These are phyloP conservation scores for Rhynchosporium agropyri DNA, from an alignment of 2,329 filamentous ascomycete genomes.

Conservation along the genomic window DNA sequence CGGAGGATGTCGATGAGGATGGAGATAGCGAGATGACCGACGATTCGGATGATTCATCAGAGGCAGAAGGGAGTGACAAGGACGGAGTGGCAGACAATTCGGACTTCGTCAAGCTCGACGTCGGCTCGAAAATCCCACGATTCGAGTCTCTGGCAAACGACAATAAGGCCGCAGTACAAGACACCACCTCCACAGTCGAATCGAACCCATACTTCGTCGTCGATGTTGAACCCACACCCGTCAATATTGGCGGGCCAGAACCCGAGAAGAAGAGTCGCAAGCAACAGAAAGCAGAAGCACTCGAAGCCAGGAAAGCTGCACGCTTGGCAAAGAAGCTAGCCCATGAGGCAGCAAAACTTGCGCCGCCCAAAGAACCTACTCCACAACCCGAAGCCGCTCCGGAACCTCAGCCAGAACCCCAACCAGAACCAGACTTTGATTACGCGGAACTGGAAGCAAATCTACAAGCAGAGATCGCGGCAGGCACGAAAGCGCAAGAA, in stretches of 20 bases:
- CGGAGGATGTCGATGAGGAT: conserved; percentile 21
- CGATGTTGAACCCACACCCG: conserved; percentile 36
- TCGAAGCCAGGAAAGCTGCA: conserved; percentile 19
- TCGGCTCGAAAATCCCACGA: conserved; percentile 18
- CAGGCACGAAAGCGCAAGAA: conserved; percentile 26
- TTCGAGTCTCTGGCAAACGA: background rate
- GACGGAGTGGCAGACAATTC: conserved; percentile 14
- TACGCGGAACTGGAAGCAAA: conserved; percentile 32
- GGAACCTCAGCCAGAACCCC: no score
- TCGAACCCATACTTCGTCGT: conserved; percentile 36
- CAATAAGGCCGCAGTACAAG: conserved; percentile 5
- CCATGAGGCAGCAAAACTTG: conserved; percentile 18
- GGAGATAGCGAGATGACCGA: conserved; percentile 30
- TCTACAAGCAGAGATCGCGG: conserved; percentile 34
- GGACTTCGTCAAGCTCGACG: conserved; percentile 21
- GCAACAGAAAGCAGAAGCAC: conserved; percentile 40
- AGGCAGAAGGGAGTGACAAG: conserved; percentile 13
- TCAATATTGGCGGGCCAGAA: conserved; percentile 14
- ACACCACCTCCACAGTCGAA: conserved; percentile 18
- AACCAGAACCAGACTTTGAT: conserved; percentile 26
- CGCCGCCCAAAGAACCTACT: conserved; percentile 6
- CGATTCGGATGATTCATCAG: conserved; percentile 14
- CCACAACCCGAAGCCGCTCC: background rate
- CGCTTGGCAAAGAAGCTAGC: conserved; percentile 9
- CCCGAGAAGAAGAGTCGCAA: conserved; percentile 29